Conservation (phyloP, 2,329 filamentous ascomycete species). For the Cadophora sp. region DNA sequence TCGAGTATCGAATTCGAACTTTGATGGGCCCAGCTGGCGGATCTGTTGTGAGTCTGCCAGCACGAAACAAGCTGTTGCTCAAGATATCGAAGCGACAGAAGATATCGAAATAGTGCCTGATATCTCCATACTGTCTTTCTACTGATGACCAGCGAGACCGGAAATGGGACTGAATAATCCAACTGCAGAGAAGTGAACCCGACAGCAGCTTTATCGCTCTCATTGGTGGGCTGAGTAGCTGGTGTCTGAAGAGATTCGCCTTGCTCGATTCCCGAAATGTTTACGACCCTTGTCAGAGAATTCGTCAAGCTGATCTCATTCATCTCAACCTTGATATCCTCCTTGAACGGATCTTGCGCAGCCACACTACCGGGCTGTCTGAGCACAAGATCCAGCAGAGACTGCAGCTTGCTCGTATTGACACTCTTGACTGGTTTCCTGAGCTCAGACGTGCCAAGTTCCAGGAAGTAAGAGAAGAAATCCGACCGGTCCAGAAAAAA, state of each 20-base stretch:
- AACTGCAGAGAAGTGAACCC: constrained; percentile 94
- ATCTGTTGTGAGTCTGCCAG: constrained; percentile 89
- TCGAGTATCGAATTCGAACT: constrained; percentile 78
- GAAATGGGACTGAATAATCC: constrained; percentile 94
- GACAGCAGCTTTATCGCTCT: constrained; percentile 84
- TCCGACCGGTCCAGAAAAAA: constrained; percentile 98
- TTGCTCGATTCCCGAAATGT: constrained; percentile 93
- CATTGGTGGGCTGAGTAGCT: constrained; percentile 66
- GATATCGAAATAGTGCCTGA: constrained; percentile 93
- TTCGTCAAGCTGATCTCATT: constrained; percentile 93
- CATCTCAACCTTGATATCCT: constrained; percentile 97
- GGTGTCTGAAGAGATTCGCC: constrained; percentile 82
- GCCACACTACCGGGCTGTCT: constrained; percentile 96
- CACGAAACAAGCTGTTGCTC: constrained; percentile 86
- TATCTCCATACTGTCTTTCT: constrained; percentile 97
- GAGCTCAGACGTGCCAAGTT: constrained; percentile 87
- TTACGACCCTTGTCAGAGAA: constrained; percentile 94
- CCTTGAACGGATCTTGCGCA: constrained; percentile 94
- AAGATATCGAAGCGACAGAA: constrained; percentile 86
- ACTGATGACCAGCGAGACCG: constrained; percentile 92
- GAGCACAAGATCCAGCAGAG: constrained; percentile 90
- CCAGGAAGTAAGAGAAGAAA: constrained; percentile 97
- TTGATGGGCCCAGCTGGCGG: constrained; percentile 81
- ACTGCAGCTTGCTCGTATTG: constrained; percentile 93
- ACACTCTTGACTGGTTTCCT: constrained; percentile 88